phyloP scores from a whole-genome alignment of 208 protist species.

The Acanthamoeba comandoni region DNA sequence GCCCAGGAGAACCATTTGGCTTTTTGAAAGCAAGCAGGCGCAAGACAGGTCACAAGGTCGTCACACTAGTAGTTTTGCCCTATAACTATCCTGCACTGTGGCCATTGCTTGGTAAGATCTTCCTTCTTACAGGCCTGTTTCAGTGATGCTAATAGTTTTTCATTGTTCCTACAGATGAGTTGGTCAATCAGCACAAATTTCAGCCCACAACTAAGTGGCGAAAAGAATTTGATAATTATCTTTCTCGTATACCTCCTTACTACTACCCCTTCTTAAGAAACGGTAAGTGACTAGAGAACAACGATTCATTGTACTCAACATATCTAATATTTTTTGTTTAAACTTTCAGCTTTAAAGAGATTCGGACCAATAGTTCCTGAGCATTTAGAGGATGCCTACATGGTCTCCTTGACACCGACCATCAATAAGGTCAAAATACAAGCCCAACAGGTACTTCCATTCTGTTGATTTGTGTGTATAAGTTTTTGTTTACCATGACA shows the following conservation, averaged over 20 bases:
- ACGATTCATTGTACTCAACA: no score
- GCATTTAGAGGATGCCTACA: constrained; percentile 12
- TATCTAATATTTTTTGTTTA: no score
- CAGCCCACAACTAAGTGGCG: no score
- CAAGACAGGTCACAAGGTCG: not conserved
- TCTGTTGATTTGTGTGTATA: not conserved
- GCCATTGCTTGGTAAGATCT: not conserved
- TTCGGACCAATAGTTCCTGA: not conserved
- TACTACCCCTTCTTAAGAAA: not conserved
- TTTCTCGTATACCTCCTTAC: constrained; percentile 3
- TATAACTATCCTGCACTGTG: constrained; percentile 10
- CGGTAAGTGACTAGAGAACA: not conserved
- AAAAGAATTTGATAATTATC: constrained; percentile 20
- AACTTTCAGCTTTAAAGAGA: not conserved
- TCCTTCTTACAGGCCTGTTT: no score
- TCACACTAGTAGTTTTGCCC: constrained; percentile 15
- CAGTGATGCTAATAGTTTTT: no score
- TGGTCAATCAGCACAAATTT: no score
- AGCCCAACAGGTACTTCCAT: not conserved
- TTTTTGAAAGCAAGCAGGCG: constrained; percentile 36
- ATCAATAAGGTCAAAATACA: not conserved
- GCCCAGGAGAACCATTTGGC: constrained; percentile 75
- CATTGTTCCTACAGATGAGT: no score
- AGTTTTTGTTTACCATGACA: not conserved
- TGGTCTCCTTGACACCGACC: not conserved